These are phyloP conservation scores for Mycena amicta DNA, from an alignment of 768 basidiomycete genomes.

Conservation along the genomic window DNA sequence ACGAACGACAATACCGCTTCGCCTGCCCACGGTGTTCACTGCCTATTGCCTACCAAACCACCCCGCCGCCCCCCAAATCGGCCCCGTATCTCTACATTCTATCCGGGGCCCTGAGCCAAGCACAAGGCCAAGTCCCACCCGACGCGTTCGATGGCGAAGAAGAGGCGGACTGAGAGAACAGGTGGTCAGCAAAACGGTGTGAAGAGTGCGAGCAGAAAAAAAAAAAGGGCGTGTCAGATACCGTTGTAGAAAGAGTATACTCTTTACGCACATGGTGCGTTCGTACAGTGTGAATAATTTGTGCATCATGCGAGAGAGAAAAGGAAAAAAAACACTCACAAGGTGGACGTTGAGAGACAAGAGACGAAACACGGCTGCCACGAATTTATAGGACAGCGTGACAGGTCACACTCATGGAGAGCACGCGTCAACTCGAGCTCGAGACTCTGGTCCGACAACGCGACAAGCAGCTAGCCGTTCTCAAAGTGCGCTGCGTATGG, in stretches of 20 bases:
- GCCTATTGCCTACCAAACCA: constrained; percentile 76
- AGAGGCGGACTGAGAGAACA: constrained; percentile 25
- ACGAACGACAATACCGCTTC: constrained; percentile 77
- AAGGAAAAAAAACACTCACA: constrained; percentile 27
- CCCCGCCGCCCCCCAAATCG: constrained; percentile 74
- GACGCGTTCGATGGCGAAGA: constrained; percentile 78
- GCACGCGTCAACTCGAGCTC: constrained; percentile 71
- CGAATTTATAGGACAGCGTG: constrained; percentile 1
- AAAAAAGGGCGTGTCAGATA: constrained; percentile 61
- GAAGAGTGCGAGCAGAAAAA: constrained; percentile 7
- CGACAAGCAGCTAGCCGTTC: constrained; percentile 70
- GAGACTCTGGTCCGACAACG: constrained; percentile 77
- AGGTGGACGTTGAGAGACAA: neutral
- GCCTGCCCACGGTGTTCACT: constrained; percentile 69
- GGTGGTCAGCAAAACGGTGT: constrained; percentile 17
- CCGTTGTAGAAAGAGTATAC: constrained; percentile 73
- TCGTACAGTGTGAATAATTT: constrained; percentile 81
- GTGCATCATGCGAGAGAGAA: constrained; percentile 47
- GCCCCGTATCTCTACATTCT: constrained; percentile 81
- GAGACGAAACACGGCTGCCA: neutral
- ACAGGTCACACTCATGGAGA: constrained; percentile 1
- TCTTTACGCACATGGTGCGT: constrained; percentile 51
- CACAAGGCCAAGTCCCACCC: constrained; percentile 83
- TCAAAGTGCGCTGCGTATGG: constrained; percentile 57
- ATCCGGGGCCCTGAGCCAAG: constrained; percentile 80